A percentile compares a stretch with the other conserved stretches of the same genome.
Evolutionary conservation across 202 grass and related monocot genomes (phyloP).

Genomic region (Bolboschoenoplectus hybrid): DNA sequence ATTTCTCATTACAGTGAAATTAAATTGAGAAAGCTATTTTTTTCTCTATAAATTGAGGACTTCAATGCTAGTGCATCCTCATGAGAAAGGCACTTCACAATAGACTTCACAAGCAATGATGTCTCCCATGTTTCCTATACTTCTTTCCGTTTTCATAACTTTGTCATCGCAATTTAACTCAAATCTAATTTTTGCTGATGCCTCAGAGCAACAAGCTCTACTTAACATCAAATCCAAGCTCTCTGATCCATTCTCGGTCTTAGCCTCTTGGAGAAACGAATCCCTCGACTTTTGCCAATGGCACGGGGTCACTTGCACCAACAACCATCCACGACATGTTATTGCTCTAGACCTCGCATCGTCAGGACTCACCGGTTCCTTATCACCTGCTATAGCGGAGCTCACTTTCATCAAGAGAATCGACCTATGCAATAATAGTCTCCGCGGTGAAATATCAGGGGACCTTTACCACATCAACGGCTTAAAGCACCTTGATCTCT

Average conservation of each 20-base stretch:
- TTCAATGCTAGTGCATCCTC: background rate
- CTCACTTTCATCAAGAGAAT: background rate
- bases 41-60: background rate
- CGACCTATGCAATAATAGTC: background rate
- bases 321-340: background rate
- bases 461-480: constrained; percentile 12
- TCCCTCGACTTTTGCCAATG: background rate
- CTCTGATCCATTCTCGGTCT: background rate
- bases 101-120: background rate
- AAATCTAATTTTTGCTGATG: background rate
- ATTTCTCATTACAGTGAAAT: no score
- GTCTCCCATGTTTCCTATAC: background rate
- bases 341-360: background rate
- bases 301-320: background rate
- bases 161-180: background rate
- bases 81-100: background rate
- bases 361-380: background rate
- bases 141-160: background rate
- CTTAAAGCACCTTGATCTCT: constrained; percentile 43
- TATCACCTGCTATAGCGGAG: background rate
- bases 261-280: background rate
- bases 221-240: background rate
- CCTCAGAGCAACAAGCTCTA: background rate
- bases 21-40: background rate
- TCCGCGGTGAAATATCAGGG: background rate